Base-by-base conservation (phyloP, 2,329 filamentous ascomycete species). In the Hypoxylon sp. region DNA sequence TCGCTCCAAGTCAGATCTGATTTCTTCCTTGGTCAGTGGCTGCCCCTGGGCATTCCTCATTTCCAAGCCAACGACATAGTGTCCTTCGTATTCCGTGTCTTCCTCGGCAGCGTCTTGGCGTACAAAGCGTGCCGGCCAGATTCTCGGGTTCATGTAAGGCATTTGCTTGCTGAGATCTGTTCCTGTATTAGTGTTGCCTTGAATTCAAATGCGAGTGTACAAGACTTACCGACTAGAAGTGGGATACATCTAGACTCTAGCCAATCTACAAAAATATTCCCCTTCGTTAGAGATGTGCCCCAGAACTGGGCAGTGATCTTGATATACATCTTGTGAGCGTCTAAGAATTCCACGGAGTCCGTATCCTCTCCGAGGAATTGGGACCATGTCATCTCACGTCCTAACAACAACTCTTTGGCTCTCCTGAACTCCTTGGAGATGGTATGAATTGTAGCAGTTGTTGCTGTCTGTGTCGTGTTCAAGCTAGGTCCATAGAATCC, bases 281-380 rank as follows among this genome's bases (percentile, higher is more conserved):
- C 87, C 59, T 85, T 87, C 0, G 82, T 79, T 1, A 83, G 78
- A 1, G 87, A 88, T 6, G 84, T 78, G 1, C 88, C 89, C 90
- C 90, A 92, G 76, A 89, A 92, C 51, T 89, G 87, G 0, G 88
- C 82, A 62, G 90, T 86, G 56, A 92, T 84, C 72, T 86, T 87
- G 62, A 89, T 78, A 73, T 89, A 92, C 57, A 80, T 85, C 60
- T 81, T 83, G 75, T 87, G 87, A 0, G 79, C 73, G 1, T 70
- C 71, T 5, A 91, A 73, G 69, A 92, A 92, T 2, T 85, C 82
- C 0, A 67, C 57, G 4, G 80, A 78, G 10, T 80, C 82, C 0
- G 63, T 56, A 31, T 67, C 69, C 2, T 68, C 66, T 27, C 71
- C 69, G 21, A 87, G 73, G 39, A 89, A 79, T 0, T 65, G 64